Evolutionary conservation across 2,329 filamentous ascomycete species (phyloP), one percentile per base, ranked within the genome.

Genomic region (Aspergillus neotritici): DNA sequence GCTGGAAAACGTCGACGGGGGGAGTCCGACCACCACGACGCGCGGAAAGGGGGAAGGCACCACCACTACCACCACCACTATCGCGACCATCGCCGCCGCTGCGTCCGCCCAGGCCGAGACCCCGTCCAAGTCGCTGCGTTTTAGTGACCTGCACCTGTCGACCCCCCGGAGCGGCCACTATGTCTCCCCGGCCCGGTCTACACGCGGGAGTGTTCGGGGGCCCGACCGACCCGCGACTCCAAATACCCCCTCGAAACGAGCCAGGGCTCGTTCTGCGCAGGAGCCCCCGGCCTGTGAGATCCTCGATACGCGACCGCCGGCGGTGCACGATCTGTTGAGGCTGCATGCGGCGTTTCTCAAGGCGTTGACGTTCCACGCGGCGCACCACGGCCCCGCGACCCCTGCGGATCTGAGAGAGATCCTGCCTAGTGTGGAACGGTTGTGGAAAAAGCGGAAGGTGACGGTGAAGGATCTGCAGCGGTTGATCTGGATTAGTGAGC

Each of bases 371-470:
- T 67, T 89, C 8, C 83, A 88, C 56, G 76, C 80, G 47, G 82
- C 82, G 1, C 84, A 90, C 64, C 80, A 84, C 61, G 82, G 83
- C 46, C 68, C 70, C 25, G 70, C 74, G 36, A 72, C 78, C 0
- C 82, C 86, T 0, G 77, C 82, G 16, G 83, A 87, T 55, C 63
- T 88, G 34, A 71, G 74, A 30, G 68, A 73, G 25, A 71, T 89
- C 30, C 73, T 77, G 29, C 79, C 79, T 8, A 75, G 80, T 44
- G 72, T 87, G 32, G 78, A 83, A 10, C 76, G 80, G 50, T 71
- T 82, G 31, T 90, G 85, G 85, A 83, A 84, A 46, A 87, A 85
- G 67, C 76, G 84, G 28, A 74, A 74, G 44, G 83, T 88, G 12
- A 77, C 73, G 0, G 66, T 77, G 0, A 77, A 80, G 32, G 85